A percentile compares a stretch with the other conserved stretches of the same genome.
These are phyloP conservation scores for Neonectria sp. DNA, from an alignment of 2,329 filamentous ascomycete species.

Conservation along the genomic window DNA sequence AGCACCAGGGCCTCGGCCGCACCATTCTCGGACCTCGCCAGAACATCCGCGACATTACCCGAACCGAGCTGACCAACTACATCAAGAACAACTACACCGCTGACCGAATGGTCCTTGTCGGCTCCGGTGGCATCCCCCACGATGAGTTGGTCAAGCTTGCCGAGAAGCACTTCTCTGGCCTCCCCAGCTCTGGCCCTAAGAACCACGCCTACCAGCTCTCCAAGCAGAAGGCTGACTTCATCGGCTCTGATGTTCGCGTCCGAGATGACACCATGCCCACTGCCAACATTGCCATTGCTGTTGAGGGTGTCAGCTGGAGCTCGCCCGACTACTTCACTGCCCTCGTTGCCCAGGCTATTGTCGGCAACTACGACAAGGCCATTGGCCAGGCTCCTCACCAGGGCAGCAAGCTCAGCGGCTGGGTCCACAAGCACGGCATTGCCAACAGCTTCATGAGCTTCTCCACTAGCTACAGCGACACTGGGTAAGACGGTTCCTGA, in stretches of 20 bases:
- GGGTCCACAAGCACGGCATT: constrained; percentile 93
- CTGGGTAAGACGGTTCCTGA: constrained; percentile 77
- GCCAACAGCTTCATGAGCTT: constrained; percentile 99
- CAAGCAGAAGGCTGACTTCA: constrained; percentile 93
- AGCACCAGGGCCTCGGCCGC: constrained; percentile 94
- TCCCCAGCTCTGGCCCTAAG: constrained; percentile 83
- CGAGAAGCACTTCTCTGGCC: constrained; percentile 91
- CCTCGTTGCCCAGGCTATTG: constrained; percentile 96
- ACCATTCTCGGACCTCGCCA: constrained; percentile 98
- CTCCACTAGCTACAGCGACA: constrained; percentile 99
- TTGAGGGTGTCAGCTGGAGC: constrained; percentile 99
- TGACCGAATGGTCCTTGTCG: constrained; percentile 99
- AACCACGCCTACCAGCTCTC: constrained; percentile 82
- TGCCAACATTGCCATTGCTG: constrained; percentile 97
- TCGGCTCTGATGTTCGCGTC: constrained; percentile 95
- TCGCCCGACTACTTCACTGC: constrained; percentile 99
- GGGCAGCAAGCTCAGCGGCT: constrained; percentile 97
- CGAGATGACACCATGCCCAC: constrained; percentile 97
- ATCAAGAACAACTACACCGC: constrained; percentile 99
- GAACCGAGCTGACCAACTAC: constrained; percentile 92
- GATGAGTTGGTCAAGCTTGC: constrained; percentile 94
- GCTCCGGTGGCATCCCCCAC: constrained; percentile 94
- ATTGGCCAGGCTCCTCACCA: constrained; percentile 98
- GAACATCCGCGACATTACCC: constrained; percentile 97
- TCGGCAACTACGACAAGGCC: constrained; percentile 99